These are phyloP conservation scores for Fusarium drepaniforme DNA, from an alignment of 2,329 filamentous ascomycete species.

Conservation along the genomic window DNA sequence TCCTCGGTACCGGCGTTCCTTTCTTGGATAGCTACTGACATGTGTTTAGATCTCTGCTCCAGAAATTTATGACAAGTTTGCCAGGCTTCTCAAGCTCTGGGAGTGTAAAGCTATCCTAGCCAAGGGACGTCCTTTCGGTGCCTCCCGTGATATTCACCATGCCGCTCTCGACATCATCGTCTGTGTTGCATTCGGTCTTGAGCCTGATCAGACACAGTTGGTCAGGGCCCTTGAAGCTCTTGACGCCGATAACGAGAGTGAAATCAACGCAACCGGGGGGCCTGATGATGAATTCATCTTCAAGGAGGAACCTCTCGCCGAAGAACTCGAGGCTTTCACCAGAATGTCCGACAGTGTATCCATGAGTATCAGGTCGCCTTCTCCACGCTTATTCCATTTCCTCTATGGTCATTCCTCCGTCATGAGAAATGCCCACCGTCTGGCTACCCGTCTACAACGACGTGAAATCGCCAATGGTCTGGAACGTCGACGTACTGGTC, in stretches of 20 bases:
- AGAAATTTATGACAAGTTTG: constrained; percentile 33
- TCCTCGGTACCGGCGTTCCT: accelerated
- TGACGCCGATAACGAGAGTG: accelerated
- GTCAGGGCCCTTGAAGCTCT: constrained; percentile 20
- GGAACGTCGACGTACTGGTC: constrained; percentile 8
- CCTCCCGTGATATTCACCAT: constrained; percentile 21
- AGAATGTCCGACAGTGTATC: constrained; percentile 9
- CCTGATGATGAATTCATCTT: not conserved
- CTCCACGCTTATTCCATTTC: constrained; percentile 14
- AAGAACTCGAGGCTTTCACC: constrained; percentile 17
- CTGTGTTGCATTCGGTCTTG: constrained; percentile 16
- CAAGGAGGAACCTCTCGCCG: constrained; percentile 4
- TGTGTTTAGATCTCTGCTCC: constrained; percentile 19
- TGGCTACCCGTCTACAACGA: not conserved
- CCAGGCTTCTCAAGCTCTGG: constrained; percentile 16
- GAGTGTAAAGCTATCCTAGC: constrained; percentile 8
- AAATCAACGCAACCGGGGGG: not conserved
- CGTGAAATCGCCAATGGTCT: constrained; percentile 20
- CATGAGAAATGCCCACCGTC: constrained; percentile 2
- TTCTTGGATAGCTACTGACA: not conserved
- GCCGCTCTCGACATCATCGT: constrained; percentile 28
- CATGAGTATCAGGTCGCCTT: constrained; percentile 21
- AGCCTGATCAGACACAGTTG: constrained; percentile 14
- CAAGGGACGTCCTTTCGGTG: constrained; percentile 9
- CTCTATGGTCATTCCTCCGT: constrained; percentile 3